Evolutionary conservation across 805 yeast species (phyloP).

Genomic region (Saturnispora saitoi): DNA sequence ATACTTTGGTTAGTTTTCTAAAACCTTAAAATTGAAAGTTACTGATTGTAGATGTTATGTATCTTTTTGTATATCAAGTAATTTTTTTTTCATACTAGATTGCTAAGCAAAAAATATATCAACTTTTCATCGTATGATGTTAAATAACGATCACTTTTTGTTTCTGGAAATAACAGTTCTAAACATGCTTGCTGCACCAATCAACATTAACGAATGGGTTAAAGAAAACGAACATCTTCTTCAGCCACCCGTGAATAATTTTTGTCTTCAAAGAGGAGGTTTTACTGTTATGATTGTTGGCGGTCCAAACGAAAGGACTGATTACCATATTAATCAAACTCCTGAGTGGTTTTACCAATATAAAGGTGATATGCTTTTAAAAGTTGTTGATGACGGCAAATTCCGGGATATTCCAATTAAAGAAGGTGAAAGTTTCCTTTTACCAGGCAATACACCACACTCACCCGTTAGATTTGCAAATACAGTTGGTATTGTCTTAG

Average conservation of each 20-base stretch:
- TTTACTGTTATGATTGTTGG: constrained; percentile 94
- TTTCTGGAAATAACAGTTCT: too few species aligned
- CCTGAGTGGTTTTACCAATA: constrained; percentile 90
- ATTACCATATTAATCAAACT: constrained; percentile 87
- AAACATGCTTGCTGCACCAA: constrained; percentile 52
- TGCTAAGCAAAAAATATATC: neutral
- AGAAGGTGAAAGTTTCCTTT: constrained; percentile 83
- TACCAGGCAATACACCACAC: constrained; percentile 83
- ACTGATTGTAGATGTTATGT: neutral
- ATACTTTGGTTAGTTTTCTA: too few species aligned
- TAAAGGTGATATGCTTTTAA: constrained; percentile 77
- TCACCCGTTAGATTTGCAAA: constrained; percentile 80
- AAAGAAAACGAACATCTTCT: constrained; percentile 64
- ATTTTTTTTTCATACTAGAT: neutral
- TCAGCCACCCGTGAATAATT: constrained; percentile 90
- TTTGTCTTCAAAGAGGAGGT: constrained; percentile 83
- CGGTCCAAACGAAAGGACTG: constrained; percentile 91
- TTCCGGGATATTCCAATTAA: constrained; percentile 67
- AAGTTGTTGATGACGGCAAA: constrained; percentile 71
- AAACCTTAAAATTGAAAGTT: too few species aligned
- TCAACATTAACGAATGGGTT: constrained; percentile 76
- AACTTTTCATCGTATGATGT: neutral
- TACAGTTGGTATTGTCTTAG: constrained; percentile 85
- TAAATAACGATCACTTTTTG: neutral
- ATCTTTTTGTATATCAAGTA: neutral